A percentile compares a stretch with the other conserved stretches of the same genome.
Conservation (phyloP, 148 eudicot genomes). For the Persicaria maculosa region DNA sequence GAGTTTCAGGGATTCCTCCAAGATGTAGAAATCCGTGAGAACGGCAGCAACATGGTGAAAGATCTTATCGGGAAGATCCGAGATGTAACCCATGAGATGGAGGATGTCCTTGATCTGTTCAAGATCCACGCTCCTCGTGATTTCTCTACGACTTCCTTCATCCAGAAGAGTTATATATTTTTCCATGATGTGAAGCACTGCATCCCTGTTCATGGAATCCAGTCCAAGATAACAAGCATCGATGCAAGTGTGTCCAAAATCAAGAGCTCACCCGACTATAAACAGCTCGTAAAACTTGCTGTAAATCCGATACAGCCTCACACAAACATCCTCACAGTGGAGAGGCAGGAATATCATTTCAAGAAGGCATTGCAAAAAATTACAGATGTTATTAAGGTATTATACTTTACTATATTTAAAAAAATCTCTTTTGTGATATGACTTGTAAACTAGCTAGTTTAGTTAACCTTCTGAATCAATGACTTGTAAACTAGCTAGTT, state of each 20-base stretch:
- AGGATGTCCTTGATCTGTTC: constrained; percentile 23
- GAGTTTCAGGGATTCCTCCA: not conserved
- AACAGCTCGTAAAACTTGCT: not conserved
- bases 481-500: too few species aligned
- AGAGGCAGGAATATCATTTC: too few species aligned
- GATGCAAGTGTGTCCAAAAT: not conserved
- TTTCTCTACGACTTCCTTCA: not conserved
- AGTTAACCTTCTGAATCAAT: too few species aligned
- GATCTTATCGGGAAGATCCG: constrained; percentile 8
- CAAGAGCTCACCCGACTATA: not conserved
- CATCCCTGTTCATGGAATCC: not conserved
- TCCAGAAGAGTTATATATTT: not conserved
- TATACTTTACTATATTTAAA: too few species aligned
- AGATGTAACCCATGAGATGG: constrained; percentile 17
- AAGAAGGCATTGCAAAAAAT: too few species aligned
- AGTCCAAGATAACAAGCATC: not conserved
- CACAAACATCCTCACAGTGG: too few species aligned
- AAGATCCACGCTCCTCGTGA: constrained; percentile 1
- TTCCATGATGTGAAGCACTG: not conserved
- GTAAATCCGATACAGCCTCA: too few species aligned
- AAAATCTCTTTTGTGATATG: too few species aligned
- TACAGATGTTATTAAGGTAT: too few species aligned
- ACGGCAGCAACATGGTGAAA: not conserved
- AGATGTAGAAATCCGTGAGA: not conserved
- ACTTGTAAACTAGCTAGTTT: too few species aligned